Percentiles rank a stretch among this genome's conserved stretches.
These are phyloP conservation scores for Cryphonectria parasitica DNA, from an alignment of 2,329 filamentous ascomycete genomes.

Conservation along the genomic window DNA sequence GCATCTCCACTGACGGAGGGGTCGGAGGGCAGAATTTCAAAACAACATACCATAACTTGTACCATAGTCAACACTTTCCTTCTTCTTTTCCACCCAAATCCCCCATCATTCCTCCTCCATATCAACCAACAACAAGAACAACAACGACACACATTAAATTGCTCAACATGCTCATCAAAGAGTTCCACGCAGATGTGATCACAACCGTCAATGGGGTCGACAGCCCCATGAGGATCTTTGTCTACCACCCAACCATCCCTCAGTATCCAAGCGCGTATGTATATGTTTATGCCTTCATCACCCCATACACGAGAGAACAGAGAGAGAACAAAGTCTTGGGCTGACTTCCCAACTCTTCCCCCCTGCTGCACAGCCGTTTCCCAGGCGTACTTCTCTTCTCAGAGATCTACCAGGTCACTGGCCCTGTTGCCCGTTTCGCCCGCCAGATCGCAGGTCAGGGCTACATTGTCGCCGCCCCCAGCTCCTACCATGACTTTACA, in stretches of 20 bases:
- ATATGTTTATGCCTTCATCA: neutral
- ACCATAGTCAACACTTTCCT: neutral
- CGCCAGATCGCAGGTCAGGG: constrained; percentile 90
- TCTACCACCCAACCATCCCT: constrained; percentile 84
- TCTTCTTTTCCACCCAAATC: no score
- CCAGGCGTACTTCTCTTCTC: constrained; percentile 88
- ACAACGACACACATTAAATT: no score
- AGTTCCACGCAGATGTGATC: constrained; percentile 55
- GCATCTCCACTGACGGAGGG: no score
- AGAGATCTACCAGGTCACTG: constrained; percentile 83
- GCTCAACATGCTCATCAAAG: constrained; percentile 57
- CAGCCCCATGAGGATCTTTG: constrained; percentile 69
- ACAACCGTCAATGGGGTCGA: constrained; percentile 58
- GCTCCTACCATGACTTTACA: constrained; percentile 91
- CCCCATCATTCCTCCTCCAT: no score
- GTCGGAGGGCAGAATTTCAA: neutral
- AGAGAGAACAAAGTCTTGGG: neutral
- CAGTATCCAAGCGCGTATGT: constrained; percentile 82
- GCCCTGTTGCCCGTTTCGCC: constrained; percentile 85
- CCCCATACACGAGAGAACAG: neutral
- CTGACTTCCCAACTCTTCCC: neutral
- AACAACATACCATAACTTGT: neutral
- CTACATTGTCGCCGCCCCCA: constrained; percentile 90
- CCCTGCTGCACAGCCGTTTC: constrained; percentile 59
- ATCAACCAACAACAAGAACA: no score